A percentile compares a stretch with the other conserved stretches of the same genome.
These are phyloP conservation scores for Ceratocystis papillata DNA, from an alignment of 2,329 filamentous ascomycete genomes.

Conservation along the genomic window DNA sequence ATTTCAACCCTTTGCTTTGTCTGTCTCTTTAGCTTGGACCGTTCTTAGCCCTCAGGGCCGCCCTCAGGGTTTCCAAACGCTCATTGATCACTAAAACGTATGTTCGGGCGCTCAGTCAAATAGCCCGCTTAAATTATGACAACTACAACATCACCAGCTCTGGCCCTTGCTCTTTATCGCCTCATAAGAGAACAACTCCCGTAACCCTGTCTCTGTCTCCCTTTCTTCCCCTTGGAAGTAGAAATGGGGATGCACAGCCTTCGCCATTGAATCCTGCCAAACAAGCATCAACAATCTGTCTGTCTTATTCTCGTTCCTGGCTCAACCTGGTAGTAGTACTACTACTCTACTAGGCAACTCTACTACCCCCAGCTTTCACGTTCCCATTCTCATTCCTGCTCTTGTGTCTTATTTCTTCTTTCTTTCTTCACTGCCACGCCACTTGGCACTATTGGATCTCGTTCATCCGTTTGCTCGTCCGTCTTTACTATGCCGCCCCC, in stretches of 20 bases:
- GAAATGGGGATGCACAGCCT: not conserved
- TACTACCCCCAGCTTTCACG: not conserved
- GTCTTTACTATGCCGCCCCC: not conserved
- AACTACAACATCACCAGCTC: no score
- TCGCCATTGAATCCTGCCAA: not conserved
- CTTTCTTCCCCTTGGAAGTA: not conserved
- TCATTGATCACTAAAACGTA: no score
- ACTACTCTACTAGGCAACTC: no score
- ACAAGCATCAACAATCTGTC: not conserved
- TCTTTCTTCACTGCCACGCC: not conserved
- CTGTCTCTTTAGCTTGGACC: not conserved
- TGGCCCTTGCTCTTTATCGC: not conserved
- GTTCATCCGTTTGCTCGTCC: no score
- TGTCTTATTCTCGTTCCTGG: not conserved
- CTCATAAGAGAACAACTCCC: not conserved
- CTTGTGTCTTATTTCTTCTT: not conserved
- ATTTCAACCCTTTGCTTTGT: not conserved
- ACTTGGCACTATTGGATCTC: no score
- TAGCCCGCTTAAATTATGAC: no score
- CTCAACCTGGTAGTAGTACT: no score
- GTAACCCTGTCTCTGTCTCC: no score
- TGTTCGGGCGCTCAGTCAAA: no score
- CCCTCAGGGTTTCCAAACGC: not conserved
- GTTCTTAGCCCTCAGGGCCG: not conserved
- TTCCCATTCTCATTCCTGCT: not conserved